A percentile compares a stretch with the other conserved stretches of the same genome.
Conservation (phyloP, 1,284 basidiomycete genomes). For the Malassezia pachydermatis region DNA sequence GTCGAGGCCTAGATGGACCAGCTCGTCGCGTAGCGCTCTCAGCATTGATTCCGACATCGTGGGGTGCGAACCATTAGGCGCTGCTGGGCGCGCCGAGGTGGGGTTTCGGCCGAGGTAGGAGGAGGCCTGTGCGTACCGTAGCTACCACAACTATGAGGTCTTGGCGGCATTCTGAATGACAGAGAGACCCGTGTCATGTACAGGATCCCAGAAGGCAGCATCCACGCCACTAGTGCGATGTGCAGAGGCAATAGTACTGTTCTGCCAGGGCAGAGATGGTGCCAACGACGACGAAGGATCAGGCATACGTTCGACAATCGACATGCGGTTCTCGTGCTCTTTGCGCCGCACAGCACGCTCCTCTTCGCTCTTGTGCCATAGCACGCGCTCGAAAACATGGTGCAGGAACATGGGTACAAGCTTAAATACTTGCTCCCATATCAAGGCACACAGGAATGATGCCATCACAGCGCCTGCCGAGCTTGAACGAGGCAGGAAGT, state of each 20-base stretch:
- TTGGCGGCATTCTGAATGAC: slow-evolving; percentile 7
- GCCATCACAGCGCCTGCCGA: slow-evolving; percentile 29
- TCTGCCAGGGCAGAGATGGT: not conserved
- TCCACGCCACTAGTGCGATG: not conserved
- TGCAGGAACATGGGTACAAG: slow-evolving; percentile 24
- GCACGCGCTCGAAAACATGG: slow-evolving; percentile 32
- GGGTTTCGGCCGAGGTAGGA: too few species aligned
- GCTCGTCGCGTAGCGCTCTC: slow-evolving; percentile 6
- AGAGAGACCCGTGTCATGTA: not conserved
- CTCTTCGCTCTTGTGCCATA: slow-evolving; percentile 39
- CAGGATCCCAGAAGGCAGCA: slow-evolving; percentile 11
- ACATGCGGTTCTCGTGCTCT: slow-evolving; percentile 31
- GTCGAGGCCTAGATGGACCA: not conserved
- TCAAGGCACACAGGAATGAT: slow-evolving; percentile 33
- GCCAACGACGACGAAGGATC: not conserved
- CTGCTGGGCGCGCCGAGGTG: too few species aligned
- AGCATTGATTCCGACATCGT: slow-evolving; percentile 2
- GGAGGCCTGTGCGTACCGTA: too few species aligned
- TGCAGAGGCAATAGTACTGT: not conserved
- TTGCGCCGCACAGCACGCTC: slow-evolving; percentile 29
- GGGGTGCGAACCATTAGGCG: not conserved
- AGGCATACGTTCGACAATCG: slow-evolving; percentile 6
- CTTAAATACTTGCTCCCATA: slow-evolving; percentile 38
- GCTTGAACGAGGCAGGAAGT: slow-evolving; percentile 21
- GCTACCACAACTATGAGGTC: not conserved